Evolutionary conservation across 257 asterid species (phyloP).

Genomic region (Rubia yunnanensis): DNA sequence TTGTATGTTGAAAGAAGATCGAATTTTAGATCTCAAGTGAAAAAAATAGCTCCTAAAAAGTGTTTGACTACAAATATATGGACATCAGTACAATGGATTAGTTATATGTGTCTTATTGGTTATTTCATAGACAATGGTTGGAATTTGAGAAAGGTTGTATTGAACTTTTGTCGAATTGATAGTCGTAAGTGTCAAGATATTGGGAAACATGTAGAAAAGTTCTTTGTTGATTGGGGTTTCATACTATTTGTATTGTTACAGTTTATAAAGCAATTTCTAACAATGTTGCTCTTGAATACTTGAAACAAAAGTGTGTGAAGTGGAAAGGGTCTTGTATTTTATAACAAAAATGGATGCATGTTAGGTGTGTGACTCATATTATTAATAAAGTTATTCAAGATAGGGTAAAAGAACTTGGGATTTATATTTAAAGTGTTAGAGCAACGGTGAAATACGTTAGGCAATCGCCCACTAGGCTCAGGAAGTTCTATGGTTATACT

Average conservation of each 20-base stretch:
- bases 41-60: not conserved
- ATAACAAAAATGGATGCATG: too few species aligned
- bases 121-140: not conserved
- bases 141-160: too few species aligned
- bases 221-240: not conserved
- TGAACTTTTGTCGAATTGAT: not conserved
- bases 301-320: too few species aligned
- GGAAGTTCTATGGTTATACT: conserved; percentile 1
- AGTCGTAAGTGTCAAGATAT: not conserved
- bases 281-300: too few species aligned
- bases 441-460: not conserved
- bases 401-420: not conserved
- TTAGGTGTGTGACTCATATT: not conserved
- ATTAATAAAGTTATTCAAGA: not conserved
- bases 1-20: not conserved
- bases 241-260: not conserved
- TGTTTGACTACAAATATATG: not conserved
- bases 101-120: not conserved
- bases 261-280: not conserved
- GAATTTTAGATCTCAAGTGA: not conserved
- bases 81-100: not conserved
- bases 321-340: too few species aligned
- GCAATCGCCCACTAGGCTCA: not conserved
- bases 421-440: not conserved
- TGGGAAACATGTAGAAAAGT: not conserved